Evolutionary conservation across 257 asterid species (phyloP).

Genomic region (Phtheirospermum japonicum): DNA sequence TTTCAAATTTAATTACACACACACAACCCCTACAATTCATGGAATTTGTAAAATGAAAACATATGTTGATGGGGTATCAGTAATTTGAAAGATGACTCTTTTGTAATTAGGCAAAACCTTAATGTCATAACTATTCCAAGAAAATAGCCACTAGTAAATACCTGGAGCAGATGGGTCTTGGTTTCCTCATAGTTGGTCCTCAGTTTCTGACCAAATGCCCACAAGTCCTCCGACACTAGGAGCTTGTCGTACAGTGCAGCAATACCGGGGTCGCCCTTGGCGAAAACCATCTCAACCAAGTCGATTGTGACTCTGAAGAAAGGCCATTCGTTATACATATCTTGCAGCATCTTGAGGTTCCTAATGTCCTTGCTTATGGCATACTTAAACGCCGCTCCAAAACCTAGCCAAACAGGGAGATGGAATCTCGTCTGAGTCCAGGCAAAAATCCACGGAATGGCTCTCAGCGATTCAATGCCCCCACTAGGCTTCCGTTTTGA

Average conservation of each 20-base stretch:
- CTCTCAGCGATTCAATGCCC: slow-evolving; percentile 50
- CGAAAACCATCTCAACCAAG: slow-evolving; percentile 50
- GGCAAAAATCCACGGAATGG: slow-evolving; percentile 56
- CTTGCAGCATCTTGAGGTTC: slow-evolving; percentile 43
- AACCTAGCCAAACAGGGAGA: slow-evolving; percentile 54
- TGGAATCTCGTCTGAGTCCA: slow-evolving; percentile 56
- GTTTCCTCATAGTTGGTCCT: slow-evolving; percentile 50
- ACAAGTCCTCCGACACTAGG: slow-evolving; percentile 44
- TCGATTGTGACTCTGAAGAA: slow-evolving; percentile 54
- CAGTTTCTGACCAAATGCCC: slow-evolving; percentile 40
- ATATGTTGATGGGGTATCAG: not conserved
- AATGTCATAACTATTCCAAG: too few species aligned
- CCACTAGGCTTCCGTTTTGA: slow-evolving; percentile 53
- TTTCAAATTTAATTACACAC: too few species aligned
- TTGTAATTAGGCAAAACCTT: too few species aligned
- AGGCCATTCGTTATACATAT: slow-evolving; percentile 52
- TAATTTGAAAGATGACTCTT: not conserved
- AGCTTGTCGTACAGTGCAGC: slow-evolving; percentile 49
- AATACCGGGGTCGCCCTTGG: slow-evolving; percentile 51
- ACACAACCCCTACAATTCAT: not conserved
- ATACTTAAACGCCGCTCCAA: slow-evolving; percentile 46
- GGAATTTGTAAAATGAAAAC: not conserved
- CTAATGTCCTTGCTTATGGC: slow-evolving; percentile 36
- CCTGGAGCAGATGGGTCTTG: slow-evolving; percentile 45
- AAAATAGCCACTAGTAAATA: slow-evolving; percentile 12